Evolutionary conservation across 345 rosid genomes (phyloP).

Genomic region (Salix suchowensis): DNA sequence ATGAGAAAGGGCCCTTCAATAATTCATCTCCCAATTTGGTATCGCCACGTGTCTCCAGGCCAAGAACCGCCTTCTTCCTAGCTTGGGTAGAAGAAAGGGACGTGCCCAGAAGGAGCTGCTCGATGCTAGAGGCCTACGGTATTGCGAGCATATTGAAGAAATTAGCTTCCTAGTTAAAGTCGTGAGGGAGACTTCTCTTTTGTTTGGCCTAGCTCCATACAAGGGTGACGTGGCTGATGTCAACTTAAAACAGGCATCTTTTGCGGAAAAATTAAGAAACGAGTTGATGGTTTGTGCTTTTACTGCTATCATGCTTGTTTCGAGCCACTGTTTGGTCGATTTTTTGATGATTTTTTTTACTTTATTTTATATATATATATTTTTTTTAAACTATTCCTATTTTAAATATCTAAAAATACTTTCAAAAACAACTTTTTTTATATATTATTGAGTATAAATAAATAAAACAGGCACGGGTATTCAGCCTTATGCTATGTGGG

Average conservation of each 20-base stretch:
- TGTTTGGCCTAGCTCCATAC: background rate
- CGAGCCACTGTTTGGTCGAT: too few species aligned
- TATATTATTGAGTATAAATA: too few species aligned
- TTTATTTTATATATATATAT: too few species aligned
- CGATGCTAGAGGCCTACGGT: background rate
- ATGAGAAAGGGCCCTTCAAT: background rate
- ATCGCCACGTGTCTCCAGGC: constrained; percentile 5
- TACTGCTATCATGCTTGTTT: too few species aligned
- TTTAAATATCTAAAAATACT: too few species aligned
- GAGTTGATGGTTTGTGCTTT: background rate
- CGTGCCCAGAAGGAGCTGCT: background rate
- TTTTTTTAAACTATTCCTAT: too few species aligned
- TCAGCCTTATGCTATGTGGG: too few species aligned
- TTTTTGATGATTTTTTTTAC: too few species aligned
- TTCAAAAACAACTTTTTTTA: too few species aligned
- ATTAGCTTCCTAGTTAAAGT: background rate
- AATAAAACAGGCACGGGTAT: too few species aligned
- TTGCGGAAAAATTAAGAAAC: background rate
- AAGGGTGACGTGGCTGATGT: background rate
- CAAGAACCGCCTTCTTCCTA: background rate
- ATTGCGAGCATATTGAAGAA: background rate
- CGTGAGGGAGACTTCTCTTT: background rate
- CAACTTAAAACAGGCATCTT: background rate
- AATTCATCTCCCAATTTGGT: background rate
- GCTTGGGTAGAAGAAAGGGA: background rate